Evolutionary conservation across 106 monocot species (phyloP), one percentile per base, ranked within the genome.

Genomic region (Allium sativum): DNA sequence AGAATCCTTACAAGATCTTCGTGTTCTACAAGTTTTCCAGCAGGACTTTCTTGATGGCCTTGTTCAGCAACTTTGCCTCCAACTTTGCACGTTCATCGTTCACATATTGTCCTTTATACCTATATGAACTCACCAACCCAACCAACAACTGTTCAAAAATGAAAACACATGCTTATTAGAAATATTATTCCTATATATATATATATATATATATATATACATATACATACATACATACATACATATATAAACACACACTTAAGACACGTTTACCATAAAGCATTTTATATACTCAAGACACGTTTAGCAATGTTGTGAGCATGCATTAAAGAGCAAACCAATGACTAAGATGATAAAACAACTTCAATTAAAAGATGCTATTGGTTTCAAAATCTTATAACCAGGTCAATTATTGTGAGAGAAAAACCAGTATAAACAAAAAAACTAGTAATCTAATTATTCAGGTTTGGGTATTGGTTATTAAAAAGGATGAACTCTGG

Each of bases 91-190:
- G 52, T n/a, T 74, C 67, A 13, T 80, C 75, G n/a, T 77, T 43
- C 20, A 83, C 77, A 12, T 47, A 65, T 18, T 77, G 42, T 31
- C 88, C 83, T 56, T 88, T 80, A 40, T 88, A 88, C 45, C 88
- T 73, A 63, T 77, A 88, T 20, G 88, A 64, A 58, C 84, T 84
- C 53, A 81, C 84, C 3, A 88, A 75, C 0, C 77, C 72, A 15
- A 88, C 66, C 66, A 84, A 61, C 21, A 88, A 64, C 88, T 88
- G 64, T 51, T 50, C 17, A 64, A 58, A 12, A 13, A 59, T 42
- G 47, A 59, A 43, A 15, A 43, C 0, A 9, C 59, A 59, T 42
- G 59, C 43, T 59, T 42, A 43, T 3, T 47, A 55, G 3, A 55
- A 18, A 55, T 19, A 55, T 1, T 5, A 55, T 19, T 8, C 7